Evolutionary conservation across 768 basidiomycete genomes (phyloP).

Genomic region (Tulasnella sp.): DNA sequence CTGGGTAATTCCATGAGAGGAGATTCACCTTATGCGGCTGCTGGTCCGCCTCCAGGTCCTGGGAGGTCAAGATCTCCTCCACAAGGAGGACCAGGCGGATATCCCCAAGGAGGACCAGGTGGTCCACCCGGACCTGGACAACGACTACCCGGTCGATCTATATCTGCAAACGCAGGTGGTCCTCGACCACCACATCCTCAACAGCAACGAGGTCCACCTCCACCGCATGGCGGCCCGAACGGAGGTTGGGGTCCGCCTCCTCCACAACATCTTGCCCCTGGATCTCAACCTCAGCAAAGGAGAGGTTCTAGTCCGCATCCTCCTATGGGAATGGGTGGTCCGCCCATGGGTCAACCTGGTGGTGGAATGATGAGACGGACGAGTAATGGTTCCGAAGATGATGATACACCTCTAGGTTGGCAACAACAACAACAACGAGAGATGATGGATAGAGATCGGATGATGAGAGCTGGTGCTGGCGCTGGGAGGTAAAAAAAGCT

Average conservation of each 20-base stretch:
- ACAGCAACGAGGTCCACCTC: conserved; percentile 2
- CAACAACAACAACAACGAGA: no score
- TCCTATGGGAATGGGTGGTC: no score
- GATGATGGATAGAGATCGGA: no score
- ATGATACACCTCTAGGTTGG: no score
- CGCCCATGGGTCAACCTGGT: no score
- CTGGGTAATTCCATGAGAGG: conserved; percentile 7
- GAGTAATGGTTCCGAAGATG: no score
- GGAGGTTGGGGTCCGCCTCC: conserved; percentile 6
- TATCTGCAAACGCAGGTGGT: conserved; percentile 8
- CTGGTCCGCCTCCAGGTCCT: conserved; percentile 2
- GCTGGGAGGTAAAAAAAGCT: no score
- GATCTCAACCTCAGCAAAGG: conserved; percentile 6
- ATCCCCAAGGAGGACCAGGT: not conserved
- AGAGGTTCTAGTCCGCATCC: conserved; percentile 12
- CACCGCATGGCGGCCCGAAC: not conserved
- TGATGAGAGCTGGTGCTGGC: no score
- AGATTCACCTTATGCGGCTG: conserved; percentile 9
- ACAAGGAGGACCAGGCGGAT: not conserved
- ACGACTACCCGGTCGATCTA: not conserved
- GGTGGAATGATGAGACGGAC: no score
- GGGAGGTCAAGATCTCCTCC: not conserved
- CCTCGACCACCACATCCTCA: conserved; percentile 3
- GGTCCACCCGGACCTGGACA: not conserved
- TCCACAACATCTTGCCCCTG: no score